Evolutionary conservation across 177 flowering plant genomes (phyloP), one percentile per base, ranked within the genome.

Genomic region (Vitis hybrid): DNA sequence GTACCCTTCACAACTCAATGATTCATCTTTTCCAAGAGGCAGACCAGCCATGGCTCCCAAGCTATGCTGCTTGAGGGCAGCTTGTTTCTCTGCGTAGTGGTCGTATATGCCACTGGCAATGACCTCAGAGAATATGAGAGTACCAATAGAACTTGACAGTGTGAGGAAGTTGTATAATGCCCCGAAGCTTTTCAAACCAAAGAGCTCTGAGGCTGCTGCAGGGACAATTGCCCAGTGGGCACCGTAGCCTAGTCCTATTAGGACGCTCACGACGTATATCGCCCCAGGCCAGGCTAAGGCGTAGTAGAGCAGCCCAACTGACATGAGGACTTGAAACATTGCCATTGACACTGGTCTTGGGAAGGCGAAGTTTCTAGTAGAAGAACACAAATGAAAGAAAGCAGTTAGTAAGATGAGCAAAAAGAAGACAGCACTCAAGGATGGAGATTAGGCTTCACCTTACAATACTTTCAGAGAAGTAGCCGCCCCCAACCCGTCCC

Each of bases 401-500:
- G 4, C 18, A 60, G 30, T 10, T 60, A 24, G 30, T 35, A 15
- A 40, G 58, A 24, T 6, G 7, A 40, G 30, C 30, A 27, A 27
- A 27, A 27, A 27, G 30, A 27, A 27, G 30, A 27, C 30, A 27
- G 30, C 30, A 3, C 30, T 27, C 8, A 40, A 40, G 46, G 46
- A 40, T 15, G 2, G 57, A 71, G 57, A 57, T 6, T 19, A n/a
- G 19, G 2, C 65, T 72, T 4, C 27, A 88, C 93, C 86, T 84
- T 8, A 82, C 72, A 11, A 86, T 69, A 59, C 72, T 18, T 75
- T 91, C 96, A 1, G 97, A 91, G 61, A 84, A 76, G 80, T 75
- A 87, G n/a, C 94, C 97, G 2, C 87, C 89, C 35, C 80, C 87
- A 66, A 89, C 67, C 58, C 94, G 97, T 40, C 94, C 97, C 35